A percentile compares a stretch with the other conserved stretches of the same genome.
Evolutionary conservation across 225 moss, liverwort and hornwort species (phyloP).

Genomic region (Polytrichum commune): DNA sequence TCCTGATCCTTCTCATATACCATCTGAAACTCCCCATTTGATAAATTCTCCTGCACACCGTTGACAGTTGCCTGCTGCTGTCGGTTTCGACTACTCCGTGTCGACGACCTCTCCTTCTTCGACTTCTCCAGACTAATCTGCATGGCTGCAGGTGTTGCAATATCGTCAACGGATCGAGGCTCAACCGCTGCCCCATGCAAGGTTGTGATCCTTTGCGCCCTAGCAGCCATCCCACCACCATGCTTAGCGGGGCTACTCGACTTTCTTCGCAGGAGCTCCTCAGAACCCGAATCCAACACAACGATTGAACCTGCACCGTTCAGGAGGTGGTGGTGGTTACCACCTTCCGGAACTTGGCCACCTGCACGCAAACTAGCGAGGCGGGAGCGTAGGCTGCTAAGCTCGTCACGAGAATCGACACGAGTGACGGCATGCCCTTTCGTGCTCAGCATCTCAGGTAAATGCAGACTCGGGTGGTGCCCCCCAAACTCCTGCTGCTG

Average conservation of each 20-base stretch:
- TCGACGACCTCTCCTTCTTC: constrained; percentile 5
- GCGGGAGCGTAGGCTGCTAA: constrained; percentile 1
- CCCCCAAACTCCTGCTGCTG: constrained; percentile 6
- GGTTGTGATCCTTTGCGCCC: too few relatives aligned
- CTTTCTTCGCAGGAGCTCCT: too few relatives aligned
- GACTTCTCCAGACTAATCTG: neutral
- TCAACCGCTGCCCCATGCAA: too few relatives aligned
- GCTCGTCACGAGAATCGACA: constrained; percentile 5
- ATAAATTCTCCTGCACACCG: neutral
- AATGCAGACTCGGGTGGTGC: constrained; percentile 36
- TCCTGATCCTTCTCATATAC: constrained; percentile 3
- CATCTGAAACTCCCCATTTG: constrained; percentile 4
- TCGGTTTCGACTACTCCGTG: constrained; percentile 3
- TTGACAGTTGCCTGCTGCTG: neutral
- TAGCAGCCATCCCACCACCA: too few relatives aligned
- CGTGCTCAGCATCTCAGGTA: constrained; percentile 30
- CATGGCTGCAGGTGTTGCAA: too few relatives aligned
- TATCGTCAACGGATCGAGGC: too few relatives aligned
- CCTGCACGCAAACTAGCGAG: constrained; percentile 7
- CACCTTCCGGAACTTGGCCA: too few relatives aligned
- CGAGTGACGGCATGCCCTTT: constrained; percentile 3
- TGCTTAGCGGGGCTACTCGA: too few relatives aligned
- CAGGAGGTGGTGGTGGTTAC: too few relatives aligned
- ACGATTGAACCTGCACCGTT: too few relatives aligned
- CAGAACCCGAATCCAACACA: too few relatives aligned